These are phyloP conservation scores for Zasmidium angulare DNA, from an alignment of 2,329 filamentous ascomycete genomes.

Conservation along the genomic window DNA sequence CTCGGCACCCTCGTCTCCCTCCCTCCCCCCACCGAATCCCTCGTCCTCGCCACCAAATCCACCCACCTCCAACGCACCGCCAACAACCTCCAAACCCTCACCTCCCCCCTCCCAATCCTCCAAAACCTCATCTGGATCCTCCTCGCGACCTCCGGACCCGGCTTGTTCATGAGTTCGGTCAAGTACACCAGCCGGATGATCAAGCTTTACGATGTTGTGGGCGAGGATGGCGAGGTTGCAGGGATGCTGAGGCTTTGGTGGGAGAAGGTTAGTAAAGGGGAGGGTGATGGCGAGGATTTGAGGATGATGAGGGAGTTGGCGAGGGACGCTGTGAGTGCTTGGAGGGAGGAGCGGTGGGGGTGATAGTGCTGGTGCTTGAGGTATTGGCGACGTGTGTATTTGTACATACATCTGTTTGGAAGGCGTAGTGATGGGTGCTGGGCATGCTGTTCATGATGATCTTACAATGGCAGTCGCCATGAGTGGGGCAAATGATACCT, in stretches of 20 bases:
- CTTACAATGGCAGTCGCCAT: too few species aligned
- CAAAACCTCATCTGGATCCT: constrained; percentile 37
- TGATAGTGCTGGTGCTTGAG: background rate
- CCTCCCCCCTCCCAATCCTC: constrained; percentile 32
- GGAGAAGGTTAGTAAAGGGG: constrained; percentile 30
- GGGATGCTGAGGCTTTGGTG: constrained; percentile 30
- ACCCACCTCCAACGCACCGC: constrained; percentile 23
- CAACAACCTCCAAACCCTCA: constrained; percentile 27
- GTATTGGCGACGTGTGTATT: too few species aligned
- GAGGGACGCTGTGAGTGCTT: constrained; percentile 21
- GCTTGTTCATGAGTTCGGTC: constrained; percentile 35
- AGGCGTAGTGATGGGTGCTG: too few species aligned
- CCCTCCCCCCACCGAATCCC: constrained; percentile 14
- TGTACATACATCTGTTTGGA: too few species aligned
- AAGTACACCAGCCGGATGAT: constrained; percentile 40
- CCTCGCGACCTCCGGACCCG: constrained; percentile 26
- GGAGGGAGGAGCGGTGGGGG: constrained; percentile 10
- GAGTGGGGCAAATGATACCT: too few species aligned
- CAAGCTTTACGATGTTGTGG: constrained; percentile 27
- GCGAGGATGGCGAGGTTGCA: constrained; percentile 23
- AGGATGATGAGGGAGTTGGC: constrained; percentile 31
- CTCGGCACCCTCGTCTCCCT: constrained; percentile 31
- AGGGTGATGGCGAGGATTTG: constrained; percentile 25
- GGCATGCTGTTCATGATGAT: too few species aligned
- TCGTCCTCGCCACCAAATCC: constrained; percentile 22